These are phyloP conservation scores for Pseudogymnoascus sp. DNA, from an alignment of 2,329 filamentous ascomycete genomes.

Conservation along the genomic window DNA sequence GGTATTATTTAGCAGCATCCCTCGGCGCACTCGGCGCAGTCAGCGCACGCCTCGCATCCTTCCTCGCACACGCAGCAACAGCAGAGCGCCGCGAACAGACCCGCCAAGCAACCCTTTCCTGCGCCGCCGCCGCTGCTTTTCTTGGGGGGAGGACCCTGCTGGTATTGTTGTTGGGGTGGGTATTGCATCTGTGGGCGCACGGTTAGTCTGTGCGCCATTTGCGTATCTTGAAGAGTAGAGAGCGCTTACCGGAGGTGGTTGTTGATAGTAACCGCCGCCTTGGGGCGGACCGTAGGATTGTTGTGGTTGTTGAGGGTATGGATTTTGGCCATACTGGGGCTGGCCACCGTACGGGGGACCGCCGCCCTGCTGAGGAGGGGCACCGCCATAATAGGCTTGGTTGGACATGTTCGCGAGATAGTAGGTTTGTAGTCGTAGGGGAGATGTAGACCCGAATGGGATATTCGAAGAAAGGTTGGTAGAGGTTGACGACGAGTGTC, in stretches of 20 bases:
- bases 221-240: no score
- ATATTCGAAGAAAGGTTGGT: neutral
- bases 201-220: neutral
- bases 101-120: constrained; percentile 35
- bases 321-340: constrained; percentile 14
- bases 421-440: neutral
- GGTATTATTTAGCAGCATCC: constrained; percentile 21
- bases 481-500: neutral
- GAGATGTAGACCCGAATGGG: neutral
- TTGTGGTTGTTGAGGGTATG: constrained; percentile 16
- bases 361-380: constrained; percentile 26
- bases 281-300: constrained; percentile 13
- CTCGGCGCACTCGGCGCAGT: constrained; percentile 30
- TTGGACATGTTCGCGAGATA: constrained; percentile 10
- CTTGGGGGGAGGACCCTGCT: constrained; percentile 34
- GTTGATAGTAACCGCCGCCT: constrained; percentile 15
- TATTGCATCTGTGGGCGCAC: constrained; percentile 34
- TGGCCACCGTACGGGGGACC: constrained; percentile 20
- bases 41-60: constrained; percentile 41
- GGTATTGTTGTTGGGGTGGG: constrained; percentile 36
- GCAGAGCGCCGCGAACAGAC: constrained; percentile 39
- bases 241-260: constrained; percentile 13
- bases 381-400: constrained; percentile 32
- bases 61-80: constrained; percentile 45
- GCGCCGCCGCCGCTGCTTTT: constrained; percentile 29